A percentile compares a stretch with the other conserved stretches of the same genome.
These are phyloP conservation scores for Purpureocillium takamizusanense DNA, from an alignment of 2,329 filamentous ascomycete species.

Conservation along the genomic window DNA sequence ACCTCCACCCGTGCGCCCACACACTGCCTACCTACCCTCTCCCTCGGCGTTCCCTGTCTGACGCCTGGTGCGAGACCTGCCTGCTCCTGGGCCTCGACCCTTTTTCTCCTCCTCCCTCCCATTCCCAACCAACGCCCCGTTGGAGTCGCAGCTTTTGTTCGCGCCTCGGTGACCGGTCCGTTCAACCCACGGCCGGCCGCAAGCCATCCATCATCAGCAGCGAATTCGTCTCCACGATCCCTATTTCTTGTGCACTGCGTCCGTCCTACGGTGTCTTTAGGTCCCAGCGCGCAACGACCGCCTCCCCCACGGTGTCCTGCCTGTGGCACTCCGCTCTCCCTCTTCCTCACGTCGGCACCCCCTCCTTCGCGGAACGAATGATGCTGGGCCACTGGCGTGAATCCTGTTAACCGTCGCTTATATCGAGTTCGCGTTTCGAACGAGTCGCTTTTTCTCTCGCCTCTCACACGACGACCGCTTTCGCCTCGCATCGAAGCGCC, in stretches of 20 bases:
- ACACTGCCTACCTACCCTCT: too few species aligned
- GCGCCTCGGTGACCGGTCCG: slow-evolving; percentile 1
- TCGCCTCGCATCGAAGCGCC: neutral
- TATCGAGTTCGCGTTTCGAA: neutral
- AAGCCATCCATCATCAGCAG: neutral
- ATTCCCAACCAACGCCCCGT: neutral
- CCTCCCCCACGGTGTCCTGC: neutral
- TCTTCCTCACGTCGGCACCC: too few species aligned
- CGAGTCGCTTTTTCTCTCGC: neutral
- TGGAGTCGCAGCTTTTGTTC: neutral
- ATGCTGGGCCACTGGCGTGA: slow-evolving; percentile 3
- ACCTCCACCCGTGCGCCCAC: too few species aligned
- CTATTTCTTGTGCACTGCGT: neutral
- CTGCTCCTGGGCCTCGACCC: neutral
- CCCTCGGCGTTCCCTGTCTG: too few species aligned
- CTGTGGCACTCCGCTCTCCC: neutral
- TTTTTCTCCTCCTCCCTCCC: neutral
- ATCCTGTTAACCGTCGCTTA: slow-evolving; percentile 3
- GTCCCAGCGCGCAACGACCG: neutral
- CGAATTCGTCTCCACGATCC: neutral
- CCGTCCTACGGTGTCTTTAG: neutral
- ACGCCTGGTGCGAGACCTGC: too few species aligned
- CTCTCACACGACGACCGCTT: neutral
- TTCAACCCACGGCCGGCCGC: slow-evolving; percentile 1
- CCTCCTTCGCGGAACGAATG: slow-evolving; percentile 1